Evolutionary conservation across 345 rosid species (phyloP), one percentile per base, ranked within the genome.

Genomic region (Nephelium lappaceum): DNA sequence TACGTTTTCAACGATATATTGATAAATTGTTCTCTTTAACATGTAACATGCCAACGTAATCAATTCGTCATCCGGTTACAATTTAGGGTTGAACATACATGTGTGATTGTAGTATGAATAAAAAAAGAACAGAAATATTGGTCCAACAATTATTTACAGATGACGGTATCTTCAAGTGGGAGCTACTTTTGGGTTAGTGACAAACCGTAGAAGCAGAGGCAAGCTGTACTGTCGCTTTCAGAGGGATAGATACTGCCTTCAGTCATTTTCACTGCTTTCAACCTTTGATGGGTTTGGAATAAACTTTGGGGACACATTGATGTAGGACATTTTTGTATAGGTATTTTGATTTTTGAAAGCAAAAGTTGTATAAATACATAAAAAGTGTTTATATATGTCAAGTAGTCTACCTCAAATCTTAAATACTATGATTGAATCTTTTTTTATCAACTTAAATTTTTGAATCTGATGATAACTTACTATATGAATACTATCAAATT

Each of bases 261-360:
- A 11, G 25, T 72, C 67, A 39, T 57, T 58, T 38, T 72, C 66
- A 38, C 36, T 18, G 8, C 11, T 71, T 31, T 49, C n/a, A 27
- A 71, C 49, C 14, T 6, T 51, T 43, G 77, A 74, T 74, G 57
- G 69, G 31, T 45, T 74, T 27, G 69, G 77, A 62, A 63, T 45
- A 58, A 63, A 42, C 45, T 39, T 9, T 25, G 47, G 49, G 21
- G 68, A 60, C 67, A 41, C 8, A 23, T 12, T 55, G 76, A 73
- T 60, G 68, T 42, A 14, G 39, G 42, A 38, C 55, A 23, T 3
- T 23, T 8, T 4, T 60, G 14, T 12, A 12, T 12, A 31, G 3
- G 10, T 11, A 18, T 5, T 31, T 31, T 31, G 36, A 31, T 31
- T 31, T 31, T 31, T 1, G 36, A 31, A 31, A 31, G 36, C 36